Conservation (phyloP, 2,329 filamentous ascomycete species). For the Aplosporella prunicola region DNA sequence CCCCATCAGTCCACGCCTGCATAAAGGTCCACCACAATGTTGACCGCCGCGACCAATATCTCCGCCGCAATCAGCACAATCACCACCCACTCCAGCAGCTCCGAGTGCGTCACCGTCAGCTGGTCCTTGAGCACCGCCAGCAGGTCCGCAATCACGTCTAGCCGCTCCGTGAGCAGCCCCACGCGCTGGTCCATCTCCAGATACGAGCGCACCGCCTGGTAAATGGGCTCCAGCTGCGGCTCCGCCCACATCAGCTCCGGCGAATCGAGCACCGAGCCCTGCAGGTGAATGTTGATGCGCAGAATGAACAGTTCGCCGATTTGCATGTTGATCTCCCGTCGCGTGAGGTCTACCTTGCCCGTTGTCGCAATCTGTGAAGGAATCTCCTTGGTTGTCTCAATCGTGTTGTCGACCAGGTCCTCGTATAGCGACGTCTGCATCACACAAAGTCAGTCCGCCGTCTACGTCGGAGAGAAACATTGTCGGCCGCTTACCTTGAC, state of each 20-base stretch:
- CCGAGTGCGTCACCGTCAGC: constrained; percentile 64
- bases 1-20: constrained; percentile 51
- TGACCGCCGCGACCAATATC: constrained; percentile 83
- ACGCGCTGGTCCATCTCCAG: constrained; percentile 97
- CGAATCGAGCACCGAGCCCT: constrained; percentile 91
- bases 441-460: background rate
- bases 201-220: constrained; percentile 89
- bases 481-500: constrained; percentile 60
- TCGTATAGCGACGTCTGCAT: constrained; percentile 82
- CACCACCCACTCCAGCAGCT: constrained; percentile 52
- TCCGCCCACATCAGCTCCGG: constrained; percentile 98
- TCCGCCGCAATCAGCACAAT: constrained; percentile 94
- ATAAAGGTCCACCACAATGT: constrained; percentile 90
- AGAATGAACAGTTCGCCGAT: constrained; percentile 97
- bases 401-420: constrained; percentile 86
- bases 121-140: constrained; percentile 92
- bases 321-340: constrained; percentile 96
- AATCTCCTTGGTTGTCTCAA: constrained; percentile 86
- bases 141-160: constrained; percentile 89
- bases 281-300: constrained; percentile 94
- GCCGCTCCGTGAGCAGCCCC: constrained; percentile 72
- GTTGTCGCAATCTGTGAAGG: constrained; percentile 87
- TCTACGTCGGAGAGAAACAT: background rate
- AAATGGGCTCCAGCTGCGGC: constrained; percentile 90
- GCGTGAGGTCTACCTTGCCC: constrained; percentile 79